phyloP scores from a whole-genome alignment of 257 asterid genomes.

The Verbena officinalis region DNA sequence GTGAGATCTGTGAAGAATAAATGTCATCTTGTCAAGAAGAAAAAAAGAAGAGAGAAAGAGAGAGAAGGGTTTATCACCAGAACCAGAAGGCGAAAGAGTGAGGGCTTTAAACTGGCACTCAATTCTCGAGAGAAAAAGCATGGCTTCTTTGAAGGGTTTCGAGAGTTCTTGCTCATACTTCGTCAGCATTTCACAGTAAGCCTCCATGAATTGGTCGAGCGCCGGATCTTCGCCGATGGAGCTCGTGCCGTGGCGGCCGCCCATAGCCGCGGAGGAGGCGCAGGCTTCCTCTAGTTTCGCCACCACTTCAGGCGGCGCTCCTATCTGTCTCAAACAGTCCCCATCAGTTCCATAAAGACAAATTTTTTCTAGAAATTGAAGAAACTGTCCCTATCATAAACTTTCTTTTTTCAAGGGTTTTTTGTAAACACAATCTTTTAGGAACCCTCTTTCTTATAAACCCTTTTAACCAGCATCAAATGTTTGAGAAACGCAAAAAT shows the following conservation, averaged over 20 bases:
- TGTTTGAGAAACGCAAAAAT: too few relatives aligned
- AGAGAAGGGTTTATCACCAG: conserved; percentile 44
- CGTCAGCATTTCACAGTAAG: conserved; percentile 89
- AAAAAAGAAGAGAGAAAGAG: conserved; percentile 1
- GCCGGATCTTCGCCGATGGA: conserved; percentile 85
- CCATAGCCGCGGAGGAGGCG: conserved; percentile 54
- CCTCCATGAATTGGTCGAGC: conserved; percentile 96
- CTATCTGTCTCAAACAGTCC: conserved; percentile 57
- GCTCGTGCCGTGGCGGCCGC: conserved; percentile 40
- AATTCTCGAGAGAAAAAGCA: conserved; percentile 80
- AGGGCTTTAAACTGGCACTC: conserved; percentile 84
- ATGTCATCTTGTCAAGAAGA: neutral
- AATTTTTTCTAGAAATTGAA: neutral
- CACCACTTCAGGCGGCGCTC: conserved; percentile 97
- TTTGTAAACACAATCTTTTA: neutral
- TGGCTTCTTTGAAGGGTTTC: conserved; percentile 94
- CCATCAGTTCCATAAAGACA: neutral
- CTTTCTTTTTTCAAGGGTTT: conserved; percentile 1
- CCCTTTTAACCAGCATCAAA: too few relatives aligned
- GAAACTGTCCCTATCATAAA: conserved; percentile 10
- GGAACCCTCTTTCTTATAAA: neutral
- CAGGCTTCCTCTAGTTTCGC: conserved; percentile 82
- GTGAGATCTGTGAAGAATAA: conserved; percentile 44
- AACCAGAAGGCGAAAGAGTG: conserved; percentile 55
- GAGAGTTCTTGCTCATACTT: conserved; percentile 93